phyloP scores from a whole-genome alignment of 2,329 filamentous ascomycete species.

The Dothidotthia symphoricarpi region DNA sequence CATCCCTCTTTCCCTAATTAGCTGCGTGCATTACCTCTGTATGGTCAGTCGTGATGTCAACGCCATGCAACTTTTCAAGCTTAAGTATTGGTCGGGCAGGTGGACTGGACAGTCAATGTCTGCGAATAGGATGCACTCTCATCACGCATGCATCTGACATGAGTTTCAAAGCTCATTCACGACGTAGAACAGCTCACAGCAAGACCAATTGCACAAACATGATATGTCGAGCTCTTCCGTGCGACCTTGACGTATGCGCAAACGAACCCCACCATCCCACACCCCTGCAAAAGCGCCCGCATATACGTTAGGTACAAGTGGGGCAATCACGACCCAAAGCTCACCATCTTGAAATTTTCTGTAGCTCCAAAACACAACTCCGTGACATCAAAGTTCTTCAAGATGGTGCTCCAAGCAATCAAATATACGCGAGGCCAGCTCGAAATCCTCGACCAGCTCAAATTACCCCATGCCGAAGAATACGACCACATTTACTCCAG shows the following conservation, averaged over 20 bases:
- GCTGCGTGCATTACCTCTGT: slow-evolving; percentile 1
- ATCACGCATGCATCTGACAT: no score
- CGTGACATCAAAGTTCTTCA: slow-evolving; percentile 8
- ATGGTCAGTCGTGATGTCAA: slow-evolving; percentile 14
- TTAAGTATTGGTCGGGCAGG: slow-evolving; percentile 4
- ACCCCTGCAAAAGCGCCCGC: no score
- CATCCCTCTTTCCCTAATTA: no score
- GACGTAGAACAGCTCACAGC: no score
- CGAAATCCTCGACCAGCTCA: slow-evolving; percentile 79
- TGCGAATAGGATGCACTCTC: no score
- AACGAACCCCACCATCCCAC: no score
- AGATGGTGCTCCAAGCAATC: slow-evolving; percentile 69
- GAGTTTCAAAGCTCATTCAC: no score
- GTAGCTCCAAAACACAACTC: slow-evolving; percentile 2
- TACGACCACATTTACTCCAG: slow-evolving; percentile 71
- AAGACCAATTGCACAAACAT: no score
- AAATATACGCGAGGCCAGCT: slow-evolving; percentile 70
- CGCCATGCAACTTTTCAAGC: slow-evolving; percentile 3
- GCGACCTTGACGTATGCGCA: no score
- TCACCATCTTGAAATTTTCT: slow-evolving; percentile 24
- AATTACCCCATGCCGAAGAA: slow-evolving; percentile 74
- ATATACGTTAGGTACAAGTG: slow-evolving; percentile 5
- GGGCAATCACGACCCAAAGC: slow-evolving; percentile 19
- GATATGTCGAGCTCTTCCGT: no score
- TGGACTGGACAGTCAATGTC: not conserved